Evolutionary conservation across 2,329 filamentous ascomycete genomes (phyloP), one percentile per base, ranked within the genome.

Genomic region (Fusarium sp.): DNA sequence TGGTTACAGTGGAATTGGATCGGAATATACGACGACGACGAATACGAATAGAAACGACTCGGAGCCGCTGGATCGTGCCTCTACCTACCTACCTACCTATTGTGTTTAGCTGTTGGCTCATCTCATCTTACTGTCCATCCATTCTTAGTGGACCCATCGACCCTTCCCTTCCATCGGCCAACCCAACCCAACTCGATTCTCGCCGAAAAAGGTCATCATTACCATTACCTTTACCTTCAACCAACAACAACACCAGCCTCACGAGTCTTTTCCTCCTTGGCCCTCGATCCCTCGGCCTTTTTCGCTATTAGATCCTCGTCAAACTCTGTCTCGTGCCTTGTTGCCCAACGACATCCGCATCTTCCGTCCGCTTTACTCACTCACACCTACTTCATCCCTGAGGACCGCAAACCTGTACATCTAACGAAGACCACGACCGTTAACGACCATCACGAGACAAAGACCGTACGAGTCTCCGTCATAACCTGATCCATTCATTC

Each of bases 401-500:
- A 27, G 42, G 62, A 50, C 27, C 47, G 45, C 45, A 27, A 64
- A 24, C 40, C 37, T 57, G 56, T 27, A 67, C 59, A 74, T 72
- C 67, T 72, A 72, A 74, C 72, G 72, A 74, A 72, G 72, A 70
- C 56, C 56, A 74, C 72, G 72, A 74, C 69, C 52, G 60, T 70
- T 60, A n/a, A 74, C 72, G 72, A 74, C 69, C 62, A 67, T 72
- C 68, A 74, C 72, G 72, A 74, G 34, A 62, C 52, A 75, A 74
- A 74, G 70, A 63, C 61, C 64, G 47, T 59, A 66, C 69, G 45
- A 62, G 72, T 70, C 68, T 72, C 58, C 35, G 40, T 56, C 38
- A 58, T 18, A 64, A 47, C 20, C 42, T 58, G 47, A n/a, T 56
- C 38, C 57, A 34, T 34, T 34, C 57, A 34, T 34, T 34, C 31